Evolutionary conservation across 2,329 filamentous ascomycete species (phyloP).

Genomic region (Capronia coronata): DNA sequence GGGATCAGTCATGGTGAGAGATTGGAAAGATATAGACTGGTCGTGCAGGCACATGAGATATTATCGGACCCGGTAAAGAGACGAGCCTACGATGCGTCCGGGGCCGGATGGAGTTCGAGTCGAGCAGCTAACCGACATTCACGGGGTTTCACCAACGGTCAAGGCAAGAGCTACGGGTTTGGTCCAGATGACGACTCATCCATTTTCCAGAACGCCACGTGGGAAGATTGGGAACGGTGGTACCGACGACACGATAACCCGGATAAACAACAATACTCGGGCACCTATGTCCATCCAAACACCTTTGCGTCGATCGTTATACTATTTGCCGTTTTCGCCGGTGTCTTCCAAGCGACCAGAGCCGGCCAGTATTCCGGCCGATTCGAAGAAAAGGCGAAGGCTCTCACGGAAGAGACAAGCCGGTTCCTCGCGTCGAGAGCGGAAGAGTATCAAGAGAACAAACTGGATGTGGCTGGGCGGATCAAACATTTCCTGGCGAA

Average conservation of each 20-base stretch:
- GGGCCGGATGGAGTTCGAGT: conserved; percentile 63
- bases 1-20: conserved; percentile 41
- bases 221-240: conserved; percentile 96
- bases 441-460: conserved; percentile 50
- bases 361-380: conserved; percentile 57
- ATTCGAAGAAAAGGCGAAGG: conserved; percentile 60
- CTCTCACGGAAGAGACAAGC: conserved; percentile 60
- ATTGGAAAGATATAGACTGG: conserved; percentile 82
- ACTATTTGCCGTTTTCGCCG: conserved; percentile 61
- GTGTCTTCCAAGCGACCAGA: conserved; percentile 64
- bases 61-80: conserved; percentile 75
- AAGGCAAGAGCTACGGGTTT: conserved; percentile 30
- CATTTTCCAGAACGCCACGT: conserved; percentile 74
- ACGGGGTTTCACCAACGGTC: conserved; percentile 28
- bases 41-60: conserved; percentile 81
- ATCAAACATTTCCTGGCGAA: conserved; percentile 72
- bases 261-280: conserved; percentile 38
- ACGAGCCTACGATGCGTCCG: conserved; percentile 72
- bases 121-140: conserved; percentile 27
- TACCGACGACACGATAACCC: conserved; percentile 50
- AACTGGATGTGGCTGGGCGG: conserved; percentile 55
- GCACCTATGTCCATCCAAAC: conserved; percentile 68
- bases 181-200: conserved; percentile 38
- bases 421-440: conserved; percentile 33
- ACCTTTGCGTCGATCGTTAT: conserved; percentile 70